phyloP scores from a whole-genome alignment of 129 eudicot species.

The Chrysanthemum makinoi region DNA sequence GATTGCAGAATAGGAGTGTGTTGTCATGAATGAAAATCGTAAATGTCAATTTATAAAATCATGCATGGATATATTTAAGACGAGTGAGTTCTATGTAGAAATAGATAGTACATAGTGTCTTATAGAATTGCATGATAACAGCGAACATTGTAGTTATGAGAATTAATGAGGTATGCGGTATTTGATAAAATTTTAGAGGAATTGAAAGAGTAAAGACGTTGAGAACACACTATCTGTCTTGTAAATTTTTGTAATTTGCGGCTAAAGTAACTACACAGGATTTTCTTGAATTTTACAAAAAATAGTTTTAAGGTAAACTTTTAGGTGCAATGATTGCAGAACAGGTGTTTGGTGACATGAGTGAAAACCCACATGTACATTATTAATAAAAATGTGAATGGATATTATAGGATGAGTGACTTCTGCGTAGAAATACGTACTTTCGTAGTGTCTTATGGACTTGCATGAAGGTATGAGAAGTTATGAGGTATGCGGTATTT shows the following conservation, averaged over 20 bases:
- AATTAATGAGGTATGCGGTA: conserved; percentile 4
- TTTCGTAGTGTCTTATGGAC: no score
- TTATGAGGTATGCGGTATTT: conserved; percentile 12
- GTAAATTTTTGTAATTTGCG: no score
- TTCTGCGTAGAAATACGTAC: background rate
- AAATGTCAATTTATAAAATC: background rate
- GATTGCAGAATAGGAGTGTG: no score
- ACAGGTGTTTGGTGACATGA: no score
- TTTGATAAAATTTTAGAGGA: background rate
- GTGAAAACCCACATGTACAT: no score
- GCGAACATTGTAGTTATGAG: background rate
- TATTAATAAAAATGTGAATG: background rate
- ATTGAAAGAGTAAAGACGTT: background rate
- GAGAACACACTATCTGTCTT: no score
- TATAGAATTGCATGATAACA: background rate
- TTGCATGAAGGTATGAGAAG: background rate
- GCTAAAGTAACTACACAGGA: no score
- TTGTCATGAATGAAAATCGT: no score
- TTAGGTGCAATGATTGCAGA: no score
- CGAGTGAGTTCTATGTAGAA: conserved; percentile 2
- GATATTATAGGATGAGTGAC: background rate
- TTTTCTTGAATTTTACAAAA: no score
- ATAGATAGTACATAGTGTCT: background rate
- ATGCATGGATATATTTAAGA: background rate
- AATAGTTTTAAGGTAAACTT: no score